Base-by-base conservation (phyloP, 2,329 filamentous ascomycete species). In the Parascedosporium putredinis region DNA sequence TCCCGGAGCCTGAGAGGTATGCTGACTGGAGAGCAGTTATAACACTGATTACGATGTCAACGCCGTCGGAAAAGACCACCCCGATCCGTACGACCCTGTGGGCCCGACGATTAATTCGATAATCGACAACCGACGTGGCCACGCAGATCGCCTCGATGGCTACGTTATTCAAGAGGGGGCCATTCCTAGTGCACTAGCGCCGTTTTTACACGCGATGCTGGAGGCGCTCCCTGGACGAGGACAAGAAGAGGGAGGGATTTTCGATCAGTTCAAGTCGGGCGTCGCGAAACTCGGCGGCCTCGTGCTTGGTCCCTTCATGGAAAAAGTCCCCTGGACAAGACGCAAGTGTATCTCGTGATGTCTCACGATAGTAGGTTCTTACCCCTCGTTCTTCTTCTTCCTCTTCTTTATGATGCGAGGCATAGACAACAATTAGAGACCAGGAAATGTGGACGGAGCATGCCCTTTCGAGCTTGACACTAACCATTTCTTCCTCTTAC, bases 331-430 rank as follows among this genome's bases (percentile, higher is more conserved):
- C 64, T 83, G 18, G 73, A 77, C 59, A 74, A 66, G 51, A 85
- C 79, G 0, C 76, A 82, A 51, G 71, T 80, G 0, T 85, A 83
- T 58, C 68, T 86, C 3, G 70, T 84, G 58, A 83, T 84, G 79
- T 78, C 75, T 2, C 80, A 84, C 56, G 81, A 84, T 55, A 79
- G 73, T 67, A 66, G 59, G 66, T 58, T 4, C n/a, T n/a, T n/a
- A n/a, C n/a, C n/a, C n/a, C n/a, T 55, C 14, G n/a, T n/a, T n/a
- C n/a, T n/a, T n/a, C n/a, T n/a, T n/a, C n/a, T n/a, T n/a, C n/a
- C n/a, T n/a, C n/a, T n/a, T n/a, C n/a, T n/a, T n/a, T n/a, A n/a
- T n/a, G n/a, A n/a, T n/a, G n/a, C n/a, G n/a, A n/a, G n/a, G n/a
- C n/a, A n/a, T n/a, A n/a, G n/a, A n/a, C n/a, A n/a, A n/a, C n/a